A percentile compares a stretch with the other conserved stretches of the same genome.
Conservation (phyloP, 2,329 filamentous ascomycete genomes). For the Ophiobolus disseminans region DNA sequence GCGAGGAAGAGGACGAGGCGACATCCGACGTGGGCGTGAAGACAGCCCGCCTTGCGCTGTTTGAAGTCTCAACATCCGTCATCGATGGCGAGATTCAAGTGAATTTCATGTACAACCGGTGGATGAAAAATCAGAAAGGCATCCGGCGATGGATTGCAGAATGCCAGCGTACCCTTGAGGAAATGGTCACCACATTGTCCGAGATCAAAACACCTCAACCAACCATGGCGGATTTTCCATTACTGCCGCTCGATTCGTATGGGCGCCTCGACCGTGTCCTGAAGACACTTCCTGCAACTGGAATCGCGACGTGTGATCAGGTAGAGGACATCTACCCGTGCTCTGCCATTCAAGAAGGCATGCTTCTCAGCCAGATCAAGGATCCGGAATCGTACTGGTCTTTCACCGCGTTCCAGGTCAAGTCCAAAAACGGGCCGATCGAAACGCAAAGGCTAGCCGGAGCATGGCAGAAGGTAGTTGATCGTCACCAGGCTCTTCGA, state of each 20-base stretch:
- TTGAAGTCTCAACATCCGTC: constrained; percentile 42
- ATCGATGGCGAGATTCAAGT: constrained; percentile 33
- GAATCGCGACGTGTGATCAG: constrained; percentile 28
- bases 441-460: constrained; percentile 29
- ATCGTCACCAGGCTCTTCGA: constrained; percentile 42
- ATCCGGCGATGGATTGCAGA: constrained; percentile 44
- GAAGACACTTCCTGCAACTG: constrained; percentile 31
- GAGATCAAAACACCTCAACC: constrained; percentile 34
- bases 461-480: constrained; percentile 43
- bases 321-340: constrained; percentile 46
- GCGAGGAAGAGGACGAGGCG: constrained; percentile 31
- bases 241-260: constrained; percentile 42
- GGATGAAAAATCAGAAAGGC: constrained; percentile 42
- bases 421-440: constrained; percentile 25
- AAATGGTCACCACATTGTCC: constrained; percentile 33
- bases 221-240: constrained; percentile 42
- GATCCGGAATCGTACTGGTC: constrained; percentile 41
- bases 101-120: constrained; percentile 43
- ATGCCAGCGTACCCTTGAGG: constrained; percentile 40
- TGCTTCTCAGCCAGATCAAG: constrained; percentile 44
- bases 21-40: constrained; percentile 39
- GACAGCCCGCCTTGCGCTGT: constrained; percentile 36
- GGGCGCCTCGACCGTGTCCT: constrained; percentile 37
- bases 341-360: constrained; percentile 42
- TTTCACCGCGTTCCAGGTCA: constrained; percentile 38